phyloP scores from a whole-genome alignment of 2,329 filamentous ascomycete species.

The Stachybotrys chartarum region DNA sequence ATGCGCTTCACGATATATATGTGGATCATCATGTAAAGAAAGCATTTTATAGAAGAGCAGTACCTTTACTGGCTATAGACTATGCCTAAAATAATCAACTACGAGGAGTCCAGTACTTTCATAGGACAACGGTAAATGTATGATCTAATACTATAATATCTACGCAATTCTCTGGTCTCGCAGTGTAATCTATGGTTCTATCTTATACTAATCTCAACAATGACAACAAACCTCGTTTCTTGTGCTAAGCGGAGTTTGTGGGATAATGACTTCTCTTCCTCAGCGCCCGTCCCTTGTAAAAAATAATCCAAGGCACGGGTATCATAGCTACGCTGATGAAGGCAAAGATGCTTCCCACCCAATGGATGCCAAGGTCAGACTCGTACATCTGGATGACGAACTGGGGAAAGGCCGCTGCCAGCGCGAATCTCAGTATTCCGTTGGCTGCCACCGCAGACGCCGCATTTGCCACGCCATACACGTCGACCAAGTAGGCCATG shows the following conservation, averaged over 20 bases:
- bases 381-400: constrained; percentile 27
- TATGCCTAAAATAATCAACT: too few species aligned
- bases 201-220: too few species aligned
- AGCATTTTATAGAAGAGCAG: too few species aligned
- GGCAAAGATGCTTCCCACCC: constrained; percentile 11
- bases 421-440: constrained; percentile 30
- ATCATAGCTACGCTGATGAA: constrained; percentile 9
- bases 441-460: constrained; percentile 29
- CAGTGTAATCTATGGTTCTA: too few species aligned
- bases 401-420: constrained; percentile 34
- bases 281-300: constrained; percentile 1
- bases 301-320: constrained; percentile 11
- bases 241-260: not conserved
- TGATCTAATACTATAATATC: too few species aligned
- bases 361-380: constrained; percentile 3
- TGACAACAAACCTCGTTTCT: not conserved
- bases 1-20: too few species aligned
- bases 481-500: constrained; percentile 1
- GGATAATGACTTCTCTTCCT: not conserved
- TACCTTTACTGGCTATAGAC: too few species aligned
- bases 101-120: too few species aligned
- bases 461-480: not conserved
- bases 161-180: too few species aligned
- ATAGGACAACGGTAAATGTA: too few species aligned
- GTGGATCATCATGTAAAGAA: too few species aligned